Evolutionary conservation across 2,329 filamentous ascomycete genomes (phyloP).

Genomic region (Penicillium sp.): DNA sequence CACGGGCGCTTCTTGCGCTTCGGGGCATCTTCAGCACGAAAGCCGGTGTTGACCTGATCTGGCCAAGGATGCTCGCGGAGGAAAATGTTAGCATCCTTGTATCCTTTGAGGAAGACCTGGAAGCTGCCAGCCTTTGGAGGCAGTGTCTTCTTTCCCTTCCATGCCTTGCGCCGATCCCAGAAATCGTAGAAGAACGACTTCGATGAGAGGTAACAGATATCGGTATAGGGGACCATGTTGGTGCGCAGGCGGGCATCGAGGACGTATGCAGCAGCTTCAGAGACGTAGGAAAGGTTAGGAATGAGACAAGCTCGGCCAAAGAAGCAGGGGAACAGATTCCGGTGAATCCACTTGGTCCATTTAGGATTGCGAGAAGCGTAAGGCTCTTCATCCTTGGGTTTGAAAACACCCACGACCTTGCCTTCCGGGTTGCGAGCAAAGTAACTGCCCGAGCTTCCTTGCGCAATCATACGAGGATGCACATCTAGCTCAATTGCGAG

Average conservation of each 20-base stretch:
- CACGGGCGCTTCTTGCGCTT: conserved; percentile 69
- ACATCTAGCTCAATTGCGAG: conserved; percentile 84
- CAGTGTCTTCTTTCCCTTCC: conserved; percentile 80
- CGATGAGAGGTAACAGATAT: conserved; percentile 88
- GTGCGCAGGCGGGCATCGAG: conserved; percentile 87
- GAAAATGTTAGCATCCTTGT: conserved; percentile 95
- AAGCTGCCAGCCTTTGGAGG: conserved; percentile 93
- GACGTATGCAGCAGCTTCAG: conserved; percentile 94
- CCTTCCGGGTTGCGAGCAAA: conserved; percentile 90
- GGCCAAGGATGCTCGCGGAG: conserved; percentile 95
- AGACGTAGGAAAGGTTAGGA: conserved; percentile 95
- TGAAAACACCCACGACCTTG: conserved; percentile 96
- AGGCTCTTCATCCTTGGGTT: conserved; percentile 97
- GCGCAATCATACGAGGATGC: conserved; percentile 93
- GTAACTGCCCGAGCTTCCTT: conserved; percentile 96
- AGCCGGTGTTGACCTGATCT: conserved; percentile 72
- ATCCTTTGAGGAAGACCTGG: conserved; percentile 94
- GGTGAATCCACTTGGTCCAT: conserved; percentile 99
- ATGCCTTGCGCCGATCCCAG: conserved; percentile 87
- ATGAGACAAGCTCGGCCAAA: conserved; percentile 95
- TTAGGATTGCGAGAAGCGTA: conserved; percentile 97
- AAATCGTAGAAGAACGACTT: conserved; percentile 98
- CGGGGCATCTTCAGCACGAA: conserved; percentile 66
- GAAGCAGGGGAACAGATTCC: conserved; percentile 95
- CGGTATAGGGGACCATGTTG: conserved; percentile 92